Evolutionary conservation across 345 rosid genomes (phyloP), one percentile per base, ranked within the genome.

Genomic region (Linum usitatissimum): DNA sequence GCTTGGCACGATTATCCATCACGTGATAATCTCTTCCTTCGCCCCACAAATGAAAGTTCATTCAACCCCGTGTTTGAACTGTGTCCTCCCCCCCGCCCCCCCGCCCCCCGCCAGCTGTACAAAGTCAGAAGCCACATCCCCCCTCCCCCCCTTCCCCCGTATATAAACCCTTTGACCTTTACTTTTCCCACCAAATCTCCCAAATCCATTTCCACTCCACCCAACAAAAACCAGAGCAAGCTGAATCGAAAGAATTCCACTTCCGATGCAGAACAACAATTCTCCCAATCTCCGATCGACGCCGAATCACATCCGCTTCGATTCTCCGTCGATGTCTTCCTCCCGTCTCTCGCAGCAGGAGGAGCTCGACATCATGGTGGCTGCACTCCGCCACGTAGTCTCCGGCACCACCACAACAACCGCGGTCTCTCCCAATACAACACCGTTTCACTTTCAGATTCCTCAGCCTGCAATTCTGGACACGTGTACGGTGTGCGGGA

Each of bases 291-390:
- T 71, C 36, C 69, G 57, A 53, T 56, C 65, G 4, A 49, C 60
- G 63, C 13, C 55, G 62, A 34, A 19, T 4, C 14, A 2, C 20
- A 42, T 1, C 57, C 55, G 2, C 23, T 34, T 34, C 38, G 8
- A 34, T 34, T 34, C 9, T 0, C 28, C 76, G 30, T 3, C 57
- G 40, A 19, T 55, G 17, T 72, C 66, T 0, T 72, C 20, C 2
- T 18, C 19, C 48, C 83, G 75, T 9, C 73, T 84, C 57, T 73
- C 83, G 18, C 66, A 57, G 13, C 90, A 89, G 53, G 86, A 84
- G 31, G 99, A 93, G 64, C 66, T 71, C 67, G 66, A 86, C 7
- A 66, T 80, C 77, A 82, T 93, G 77, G 96, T 90, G 63, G 65
- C 83, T 6, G 84, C 84, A 4, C 77, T 80, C 57, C 58, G 53